Evolutionary conservation across 768 basidiomycete species (phyloP), one percentile per base, ranked within the genome.

Genomic region (Leccinum ochraceum): DNA sequence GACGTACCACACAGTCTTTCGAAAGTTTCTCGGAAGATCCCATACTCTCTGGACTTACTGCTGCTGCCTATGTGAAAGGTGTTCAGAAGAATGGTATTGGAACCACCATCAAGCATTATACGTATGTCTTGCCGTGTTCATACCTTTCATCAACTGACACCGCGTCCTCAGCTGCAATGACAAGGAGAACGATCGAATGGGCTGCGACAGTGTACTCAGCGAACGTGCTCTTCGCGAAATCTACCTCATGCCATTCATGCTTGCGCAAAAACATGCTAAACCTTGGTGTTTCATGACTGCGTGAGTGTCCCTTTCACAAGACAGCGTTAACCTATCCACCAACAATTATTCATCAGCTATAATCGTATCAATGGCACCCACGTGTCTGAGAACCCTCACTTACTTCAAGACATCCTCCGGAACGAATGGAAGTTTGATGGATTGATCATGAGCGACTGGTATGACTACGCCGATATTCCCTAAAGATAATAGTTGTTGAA

Each of bases 381-480:
- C 64, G 83, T 78, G 16, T 86, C 86, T 1, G 90, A 94, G 74
- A 86, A 87, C 68, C 75, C 74, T 4, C 71, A 77, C 59, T 73
- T 94, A 26, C 70, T 94, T 16, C 77, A 78, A 20, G 80, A 87
- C 17, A 80, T 91, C 52, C 77, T 92, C 2, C 79, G 89, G 10
- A 81, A 81, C 16, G 91, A 92, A 68, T 92, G 91, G 90, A 81
- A 83, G 44, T 89, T 82, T 65, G 77, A 86, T n/a, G 87, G 88
- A 3, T 70, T 85, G 76, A 77, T 89, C 59, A 92, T 93, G 89
- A 89, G 88, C 60, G 92, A 93, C 70, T 94, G 92, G 91, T 89
- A 71, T 24, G 70, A 59, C 22, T 13, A 16, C 6, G 9, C 56
- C 22, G 17, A 10, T 51, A 2, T 14, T 14, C 24, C 9, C 10